Evolutionary conservation across 164 flowering plant genomes (phyloP).

Genomic region (Saururus chinensis): DNA sequence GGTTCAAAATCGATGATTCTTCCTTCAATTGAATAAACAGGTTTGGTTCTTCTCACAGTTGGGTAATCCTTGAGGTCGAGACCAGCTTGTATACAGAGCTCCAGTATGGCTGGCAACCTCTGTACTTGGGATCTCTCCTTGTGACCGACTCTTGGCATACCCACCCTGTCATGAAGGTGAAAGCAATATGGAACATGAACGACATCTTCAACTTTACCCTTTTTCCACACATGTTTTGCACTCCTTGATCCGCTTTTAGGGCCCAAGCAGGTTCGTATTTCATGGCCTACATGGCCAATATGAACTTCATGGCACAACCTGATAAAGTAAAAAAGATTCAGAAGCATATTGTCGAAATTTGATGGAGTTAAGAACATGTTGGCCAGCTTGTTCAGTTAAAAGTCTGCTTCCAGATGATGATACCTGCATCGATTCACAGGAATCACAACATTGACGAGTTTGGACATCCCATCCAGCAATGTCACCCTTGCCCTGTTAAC

Average conservation of each 20-base stretch:
- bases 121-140: conserved; percentile 39
- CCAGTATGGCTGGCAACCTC: conserved; percentile 66
- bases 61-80: conserved; percentile 55
- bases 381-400: neutral
- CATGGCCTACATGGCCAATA: conserved; percentile 63
- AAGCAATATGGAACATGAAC: conserved; percentile 53
- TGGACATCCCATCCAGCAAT: conserved; percentile 39
- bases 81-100: conserved; percentile 92
- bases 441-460: conserved; percentile 23
- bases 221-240: conserved; percentile 69
- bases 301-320: conserved; percentile 83
- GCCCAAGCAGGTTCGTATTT: conserved; percentile 71
- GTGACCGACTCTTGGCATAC: conserved; percentile 65
- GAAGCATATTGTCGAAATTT: neutral
- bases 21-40: conserved; percentile 74
- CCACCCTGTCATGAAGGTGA: conserved; percentile 77
- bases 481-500: conserved; percentile 44
- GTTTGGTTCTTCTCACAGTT: conserved; percentile 62
- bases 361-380: neutral
- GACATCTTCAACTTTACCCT: conserved; percentile 53
- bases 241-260: conserved; percentile 45
- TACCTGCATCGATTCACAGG: conserved; percentile 68
- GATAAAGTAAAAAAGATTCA: conserved; percentile 1
- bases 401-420: neutral
- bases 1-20: conserved; percentile 71